Evolutionary conservation across 495 filamentous ascomycete species (phyloP).

Genomic region (Astrothelium macrocarpum): DNA sequence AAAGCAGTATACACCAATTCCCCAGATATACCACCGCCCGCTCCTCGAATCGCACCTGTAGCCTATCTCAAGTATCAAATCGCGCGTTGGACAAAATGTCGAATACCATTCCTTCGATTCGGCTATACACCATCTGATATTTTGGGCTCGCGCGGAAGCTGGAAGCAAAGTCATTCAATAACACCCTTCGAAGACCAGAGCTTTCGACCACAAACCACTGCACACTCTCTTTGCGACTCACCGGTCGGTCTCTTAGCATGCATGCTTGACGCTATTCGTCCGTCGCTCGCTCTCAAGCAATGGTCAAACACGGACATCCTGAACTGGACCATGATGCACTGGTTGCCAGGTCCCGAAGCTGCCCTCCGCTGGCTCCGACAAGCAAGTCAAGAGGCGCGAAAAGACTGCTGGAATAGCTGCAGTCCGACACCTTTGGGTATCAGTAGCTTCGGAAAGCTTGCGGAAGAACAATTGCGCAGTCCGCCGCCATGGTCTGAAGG

Average conservation of each 20-base stretch:
- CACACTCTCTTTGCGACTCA: slow-evolving; percentile 33
- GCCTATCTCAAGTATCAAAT: slow-evolving; percentile 23
- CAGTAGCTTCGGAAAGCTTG: slow-evolving; percentile 22
- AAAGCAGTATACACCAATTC: slow-evolving; percentile 31
- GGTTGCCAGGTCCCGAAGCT: slow-evolving; percentile 33
- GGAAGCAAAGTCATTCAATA: not conserved
- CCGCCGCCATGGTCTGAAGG: slow-evolving; percentile 27
- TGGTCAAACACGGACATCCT: slow-evolving; percentile 31
- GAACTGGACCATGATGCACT: slow-evolving; percentile 35
- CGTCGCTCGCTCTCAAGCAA: slow-evolving; percentile 7
- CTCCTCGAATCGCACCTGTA: slow-evolving; percentile 20
- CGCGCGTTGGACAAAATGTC: slow-evolving; percentile 18
- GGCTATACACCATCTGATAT: slow-evolving; percentile 25
- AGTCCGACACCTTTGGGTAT: slow-evolving; percentile 28
- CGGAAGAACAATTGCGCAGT: slow-evolving; percentile 5
- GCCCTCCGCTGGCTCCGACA: slow-evolving; percentile 28
- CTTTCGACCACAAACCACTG: slow-evolving; percentile 28
- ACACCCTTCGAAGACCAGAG: slow-evolving; percentile 12
- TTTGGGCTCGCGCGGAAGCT: not conserved
- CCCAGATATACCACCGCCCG: slow-evolving; percentile 24
- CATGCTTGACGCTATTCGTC: slow-evolving; percentile 28
- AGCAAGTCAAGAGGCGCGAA: slow-evolving; percentile 4
- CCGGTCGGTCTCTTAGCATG: slow-evolving; percentile 28
- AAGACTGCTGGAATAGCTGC: slow-evolving; percentile 18
- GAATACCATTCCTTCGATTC: slow-evolving; percentile 20